phyloP scores from a whole-genome alignment of 116 monocot genomes.

The Trichopus zeylanicus region DNA sequence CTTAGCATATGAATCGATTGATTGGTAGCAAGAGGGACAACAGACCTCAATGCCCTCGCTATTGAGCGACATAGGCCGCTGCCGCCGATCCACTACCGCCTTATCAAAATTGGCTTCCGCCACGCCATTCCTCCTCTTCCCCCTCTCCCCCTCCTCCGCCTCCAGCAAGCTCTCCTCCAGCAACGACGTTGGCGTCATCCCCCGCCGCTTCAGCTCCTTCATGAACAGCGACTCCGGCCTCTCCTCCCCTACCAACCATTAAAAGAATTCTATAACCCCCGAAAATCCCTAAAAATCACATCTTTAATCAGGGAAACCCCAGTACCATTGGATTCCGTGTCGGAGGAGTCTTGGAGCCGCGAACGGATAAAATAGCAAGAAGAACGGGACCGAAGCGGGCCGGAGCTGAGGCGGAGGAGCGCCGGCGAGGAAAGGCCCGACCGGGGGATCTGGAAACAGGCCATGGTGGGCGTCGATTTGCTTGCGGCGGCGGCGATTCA shows the following conservation, averaged over 20 bases:
- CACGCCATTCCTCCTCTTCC: conserved; percentile 43
- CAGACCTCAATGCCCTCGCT: conserved; percentile 91
- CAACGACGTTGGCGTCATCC: conserved; percentile 56
- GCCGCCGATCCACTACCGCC: conserved; percentile 34
- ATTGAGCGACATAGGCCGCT: conserved; percentile 75
- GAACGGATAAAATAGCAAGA: conserved; percentile 20
- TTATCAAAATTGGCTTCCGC: conserved; percentile 46
- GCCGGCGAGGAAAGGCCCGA: conserved; percentile 17
- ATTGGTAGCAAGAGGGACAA: not conserved
- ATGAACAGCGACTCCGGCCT: conserved; percentile 77
- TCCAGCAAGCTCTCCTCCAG: conserved; percentile 31
- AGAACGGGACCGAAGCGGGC: conserved; percentile 2
- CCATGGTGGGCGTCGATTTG: conserved; percentile 20
- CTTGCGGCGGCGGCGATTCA: too few relatives aligned
- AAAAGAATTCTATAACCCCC: not conserved
- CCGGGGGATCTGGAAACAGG: conserved; percentile 31
- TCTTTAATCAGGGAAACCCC: too few relatives aligned
- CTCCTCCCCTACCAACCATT: conserved; percentile 46
- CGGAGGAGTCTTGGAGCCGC: conserved; percentile 17
- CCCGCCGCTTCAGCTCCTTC: conserved; percentile 85
- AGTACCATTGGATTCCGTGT: conserved; percentile 20
- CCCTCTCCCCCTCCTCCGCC: conserved; percentile 17
- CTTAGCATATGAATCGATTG: not conserved
- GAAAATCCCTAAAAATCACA: not conserved
- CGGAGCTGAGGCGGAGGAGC: conserved; percentile 5